phyloP scores from a whole-genome alignment of 257 asterid species.

The Solanum neorickii region DNA sequence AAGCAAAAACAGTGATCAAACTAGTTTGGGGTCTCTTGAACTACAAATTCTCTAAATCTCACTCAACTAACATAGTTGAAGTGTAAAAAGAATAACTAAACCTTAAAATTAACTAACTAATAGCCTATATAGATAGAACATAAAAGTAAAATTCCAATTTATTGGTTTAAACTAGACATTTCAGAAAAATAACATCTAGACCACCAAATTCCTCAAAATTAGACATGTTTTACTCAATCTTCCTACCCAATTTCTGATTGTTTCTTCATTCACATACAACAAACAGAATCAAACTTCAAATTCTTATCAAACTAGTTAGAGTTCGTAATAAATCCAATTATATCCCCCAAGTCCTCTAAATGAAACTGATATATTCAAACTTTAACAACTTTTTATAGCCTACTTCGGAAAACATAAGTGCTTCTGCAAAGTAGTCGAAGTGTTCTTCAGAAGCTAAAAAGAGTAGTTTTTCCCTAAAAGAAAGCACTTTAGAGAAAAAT shows the following conservation, averaged over 20 bases:
- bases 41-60: background rate
- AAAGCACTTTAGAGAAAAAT: background rate
- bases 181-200: background rate
- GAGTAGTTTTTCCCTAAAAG: background rate
- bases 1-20: too few relatives aligned
- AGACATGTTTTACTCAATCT: background rate
- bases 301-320: background rate
- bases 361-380: background rate
- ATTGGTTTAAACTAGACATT: background rate
- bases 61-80: background rate
- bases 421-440: background rate
- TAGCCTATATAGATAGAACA: background rate
- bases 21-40: background rate
- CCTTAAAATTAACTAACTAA: background rate
- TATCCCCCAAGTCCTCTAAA: background rate
- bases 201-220: background rate
- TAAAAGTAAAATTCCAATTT: background rate
- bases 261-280: background rate
- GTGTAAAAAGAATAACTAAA: background rate
- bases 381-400: background rate
- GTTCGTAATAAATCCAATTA: background rate
- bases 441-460: background rate
- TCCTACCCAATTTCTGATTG: background rate
- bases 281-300: background rate
- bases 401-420: background rate